phyloP scores from a whole-genome alignment of 202 grass and related monocot genomes.

The Brachypodium distachyon region DNA sequence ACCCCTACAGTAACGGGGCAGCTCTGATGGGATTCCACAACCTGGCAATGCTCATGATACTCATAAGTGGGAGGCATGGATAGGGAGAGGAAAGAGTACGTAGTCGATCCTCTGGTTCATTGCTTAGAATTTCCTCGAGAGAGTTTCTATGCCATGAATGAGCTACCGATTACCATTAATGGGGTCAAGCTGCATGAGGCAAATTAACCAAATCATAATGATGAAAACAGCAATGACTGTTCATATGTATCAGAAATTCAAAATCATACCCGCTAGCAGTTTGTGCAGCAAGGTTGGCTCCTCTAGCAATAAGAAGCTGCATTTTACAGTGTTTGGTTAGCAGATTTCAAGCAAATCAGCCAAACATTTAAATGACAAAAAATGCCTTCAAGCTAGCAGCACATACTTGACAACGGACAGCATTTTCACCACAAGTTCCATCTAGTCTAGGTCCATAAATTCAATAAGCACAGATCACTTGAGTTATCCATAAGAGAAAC shows the following conservation, averaged over 20 bases:
- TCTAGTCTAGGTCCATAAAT: no score
- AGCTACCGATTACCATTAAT: constrained; percentile 79
- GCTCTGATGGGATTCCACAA: no score
- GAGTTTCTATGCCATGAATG: constrained; percentile 73
- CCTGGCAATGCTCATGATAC: constrained; percentile 84
- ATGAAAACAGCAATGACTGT: background rate
- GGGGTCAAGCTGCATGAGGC: constrained; percentile 59
- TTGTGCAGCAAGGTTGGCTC: constrained; percentile 49
- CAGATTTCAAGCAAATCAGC: background rate
- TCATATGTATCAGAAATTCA: constrained; percentile 1
- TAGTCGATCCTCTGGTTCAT: constrained; percentile 26
- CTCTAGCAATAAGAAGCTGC: constrained; percentile 81
- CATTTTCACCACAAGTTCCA: constrained; percentile 88
- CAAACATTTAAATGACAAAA: constrained; percentile 16
- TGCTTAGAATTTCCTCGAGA: constrained; percentile 60
- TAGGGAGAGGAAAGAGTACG: constrained; percentile 63
- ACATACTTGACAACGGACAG: constrained; percentile 76
- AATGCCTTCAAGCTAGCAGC: background rate
- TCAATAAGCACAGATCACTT: no score
- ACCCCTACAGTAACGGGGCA: no score
- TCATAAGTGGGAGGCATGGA: constrained; percentile 81
- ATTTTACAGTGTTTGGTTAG: constrained; percentile 7
- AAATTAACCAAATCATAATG: constrained; percentile 13
- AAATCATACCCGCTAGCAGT: constrained; percentile 64
- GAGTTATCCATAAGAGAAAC: no score